Base-by-base conservation (phyloP, 83 land plant genomes). In the Picea abies region DNA sequence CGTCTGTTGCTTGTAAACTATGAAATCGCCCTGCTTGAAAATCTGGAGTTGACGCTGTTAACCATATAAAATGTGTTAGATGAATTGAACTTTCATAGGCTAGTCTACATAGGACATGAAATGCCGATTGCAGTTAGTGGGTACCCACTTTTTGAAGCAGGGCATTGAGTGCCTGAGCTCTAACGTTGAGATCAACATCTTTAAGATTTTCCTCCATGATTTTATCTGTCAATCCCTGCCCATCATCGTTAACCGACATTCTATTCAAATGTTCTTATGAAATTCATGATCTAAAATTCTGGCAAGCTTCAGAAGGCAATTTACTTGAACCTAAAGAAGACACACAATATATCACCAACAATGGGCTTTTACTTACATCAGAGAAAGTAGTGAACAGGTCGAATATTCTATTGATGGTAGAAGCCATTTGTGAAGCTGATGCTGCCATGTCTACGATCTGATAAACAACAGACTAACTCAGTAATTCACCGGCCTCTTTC, bases 171-270 rank as follows among this genome's bases (percentile, higher is more conserved):
- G 86, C 83, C 73, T 83, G 81, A 49, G 60, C 81, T 47, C 86
- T 25, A 61, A 79, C 4, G 26, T 71, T 79, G 41, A 83, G 56
- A 9, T 79, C 72, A 35, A 84, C 69, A 39, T 65, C 87, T 65
- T 63, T 60, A 66, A 84, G 81, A n/a, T 86, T 84, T 26, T 83
- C 82, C 3, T 83, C 86, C 63, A 86, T 19, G 60, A 86, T 78
- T 61, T 83, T 84, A 61, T 79, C 86, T 64, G 82, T 73, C 83
- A 86, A 70, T 58, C 88, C 79, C 88, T 86, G 88, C 84, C 77
- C 65, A 76, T 15, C 49, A 78, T 60, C 37, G 8, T 78, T 12
- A 78, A 23, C 39, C 56, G 11, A 56, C 8, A 25, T 58, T 20
- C 23, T 58, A 26, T 56, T 78, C 11, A 49, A 78, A 65, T 65